A percentile compares a stretch with the other conserved stretches of the same genome.
Evolutionary conservation across 805 yeast genomes (phyloP).

Genomic region (Metschnikowia kunwiensis): DNA sequence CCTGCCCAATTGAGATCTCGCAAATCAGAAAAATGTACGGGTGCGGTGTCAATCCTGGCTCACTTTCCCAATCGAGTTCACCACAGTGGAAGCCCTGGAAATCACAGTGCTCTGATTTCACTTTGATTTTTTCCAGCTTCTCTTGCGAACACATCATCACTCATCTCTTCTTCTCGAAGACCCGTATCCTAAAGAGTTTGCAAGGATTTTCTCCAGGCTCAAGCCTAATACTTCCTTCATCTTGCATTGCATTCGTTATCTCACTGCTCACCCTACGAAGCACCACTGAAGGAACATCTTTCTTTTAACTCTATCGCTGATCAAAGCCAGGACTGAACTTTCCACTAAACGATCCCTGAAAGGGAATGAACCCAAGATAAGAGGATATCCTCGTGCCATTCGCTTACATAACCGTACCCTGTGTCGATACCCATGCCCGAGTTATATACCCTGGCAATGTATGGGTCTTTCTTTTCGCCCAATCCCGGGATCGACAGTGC

Average conservation of each 20-base stretch:
- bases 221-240: no score
- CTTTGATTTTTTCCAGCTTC: not conserved
- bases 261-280: no score
- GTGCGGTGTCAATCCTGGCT: constrained; percentile 5
- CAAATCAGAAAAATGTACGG: constrained; percentile 3
- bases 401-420: constrained; percentile 3
- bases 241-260: no score
- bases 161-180: no score
- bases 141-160: no score
- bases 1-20: constrained; percentile 8
- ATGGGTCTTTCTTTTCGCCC: constrained; percentile 4
- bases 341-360: not conserved
- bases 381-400: constrained; percentile 8
- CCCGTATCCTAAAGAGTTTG: no score
- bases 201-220: no score
- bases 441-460: not conserved
- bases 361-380: not conserved
- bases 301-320: no score
- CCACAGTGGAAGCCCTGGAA: constrained; percentile 1
- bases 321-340: not conserved
- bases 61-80: constrained; percentile 7
- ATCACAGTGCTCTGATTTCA: not conserved
- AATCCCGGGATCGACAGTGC: constrained; percentile 1
- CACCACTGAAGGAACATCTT: no score
- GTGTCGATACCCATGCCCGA: constrained; percentile 2